Evolutionary conservation across 2,329 filamentous ascomycete genomes (phyloP).

Genomic region (Cordyceps farinosa): DNA sequence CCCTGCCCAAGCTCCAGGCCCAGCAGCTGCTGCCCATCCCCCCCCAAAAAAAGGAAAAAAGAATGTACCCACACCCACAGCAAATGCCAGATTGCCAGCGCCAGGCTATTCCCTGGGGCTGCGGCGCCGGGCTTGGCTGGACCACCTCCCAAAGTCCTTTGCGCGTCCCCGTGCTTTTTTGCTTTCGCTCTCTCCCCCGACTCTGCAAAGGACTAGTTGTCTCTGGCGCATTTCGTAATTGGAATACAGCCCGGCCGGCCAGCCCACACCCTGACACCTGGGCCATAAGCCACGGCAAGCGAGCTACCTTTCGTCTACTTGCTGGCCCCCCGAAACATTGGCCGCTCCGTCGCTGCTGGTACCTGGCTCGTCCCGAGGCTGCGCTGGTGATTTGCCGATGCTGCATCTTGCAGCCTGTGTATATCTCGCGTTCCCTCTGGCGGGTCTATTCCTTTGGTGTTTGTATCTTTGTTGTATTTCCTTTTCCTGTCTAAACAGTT

Average conservation of each 20-base stretch:
- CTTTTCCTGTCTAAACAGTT: conserved; percentile 7
- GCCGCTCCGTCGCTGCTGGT: not conserved
- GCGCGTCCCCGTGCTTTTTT: not conserved
- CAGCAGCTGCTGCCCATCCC: not conserved
- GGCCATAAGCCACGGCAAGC: not conserved
- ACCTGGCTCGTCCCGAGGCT: not conserved
- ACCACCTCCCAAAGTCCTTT: not conserved
- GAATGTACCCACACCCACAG: not conserved
- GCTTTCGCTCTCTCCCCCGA: not conserved
- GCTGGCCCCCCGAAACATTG: not conserved
- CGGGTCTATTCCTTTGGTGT: conserved; percentile 12
- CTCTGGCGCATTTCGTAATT: not conserved
- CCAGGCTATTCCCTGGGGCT: not conserved
- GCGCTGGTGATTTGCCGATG: not conserved
- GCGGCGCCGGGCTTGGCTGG: not conserved
- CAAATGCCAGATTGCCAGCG: conserved; percentile 2
- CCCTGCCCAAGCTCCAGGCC: not conserved
- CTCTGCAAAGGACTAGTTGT: no score
- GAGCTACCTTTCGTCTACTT: conserved; percentile 3
- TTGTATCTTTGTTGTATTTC: conserved; percentile 17
- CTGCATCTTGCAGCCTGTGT: conserved; percentile 5
- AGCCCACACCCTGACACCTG: conserved; percentile 8
- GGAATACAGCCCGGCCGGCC: not conserved
- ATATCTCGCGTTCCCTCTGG: not conserved
- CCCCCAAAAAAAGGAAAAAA: not conserved